Evolutionary conservation across 306 rosid genomes (phyloP).

Genomic region (Senna tora): DNA sequence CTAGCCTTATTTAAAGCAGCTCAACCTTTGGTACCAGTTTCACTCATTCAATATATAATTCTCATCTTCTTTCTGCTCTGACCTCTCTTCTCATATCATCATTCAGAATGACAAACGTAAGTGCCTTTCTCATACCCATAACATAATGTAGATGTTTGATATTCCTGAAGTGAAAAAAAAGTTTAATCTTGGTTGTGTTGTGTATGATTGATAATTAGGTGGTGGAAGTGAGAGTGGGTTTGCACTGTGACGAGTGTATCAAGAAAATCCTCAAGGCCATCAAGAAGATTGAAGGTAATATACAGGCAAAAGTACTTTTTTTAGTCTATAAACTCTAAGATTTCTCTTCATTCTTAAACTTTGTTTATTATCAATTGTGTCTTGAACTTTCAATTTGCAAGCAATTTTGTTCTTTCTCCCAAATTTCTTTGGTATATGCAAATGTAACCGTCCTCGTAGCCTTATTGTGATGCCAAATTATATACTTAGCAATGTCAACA

Average conservation of each 20-base stretch:
- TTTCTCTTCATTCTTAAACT: no score
- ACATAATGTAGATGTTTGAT: no score
- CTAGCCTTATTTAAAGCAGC: not conserved
- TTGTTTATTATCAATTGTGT: no score
- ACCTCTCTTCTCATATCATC: not conserved
- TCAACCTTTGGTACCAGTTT: constrained; percentile 1
- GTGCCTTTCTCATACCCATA: constrained; percentile 17
- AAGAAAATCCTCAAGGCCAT: constrained; percentile 84
- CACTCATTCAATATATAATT: no score
- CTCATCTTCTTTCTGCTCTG: not conserved
- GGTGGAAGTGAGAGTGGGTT: constrained; percentile 86
- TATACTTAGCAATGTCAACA: no score
- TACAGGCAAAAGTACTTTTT: no score
- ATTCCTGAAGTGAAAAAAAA: not conserved
- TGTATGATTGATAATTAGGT: constrained; percentile 42
- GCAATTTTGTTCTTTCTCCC: no score
- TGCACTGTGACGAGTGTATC: constrained; percentile 87
- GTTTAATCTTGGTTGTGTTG: constrained; percentile 8
- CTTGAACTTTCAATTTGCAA: no score
- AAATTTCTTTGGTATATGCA: no score
- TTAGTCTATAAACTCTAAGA: no score
- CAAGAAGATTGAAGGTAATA: constrained; percentile 79
- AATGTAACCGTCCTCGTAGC: no score
- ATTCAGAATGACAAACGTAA: constrained; percentile 58
- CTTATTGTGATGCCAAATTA: no score